Evolutionary conservation across 108 stramenopile species (phyloP), one percentile per base, ranked within the genome.

Genomic region (Seminavis robusta): DNA sequence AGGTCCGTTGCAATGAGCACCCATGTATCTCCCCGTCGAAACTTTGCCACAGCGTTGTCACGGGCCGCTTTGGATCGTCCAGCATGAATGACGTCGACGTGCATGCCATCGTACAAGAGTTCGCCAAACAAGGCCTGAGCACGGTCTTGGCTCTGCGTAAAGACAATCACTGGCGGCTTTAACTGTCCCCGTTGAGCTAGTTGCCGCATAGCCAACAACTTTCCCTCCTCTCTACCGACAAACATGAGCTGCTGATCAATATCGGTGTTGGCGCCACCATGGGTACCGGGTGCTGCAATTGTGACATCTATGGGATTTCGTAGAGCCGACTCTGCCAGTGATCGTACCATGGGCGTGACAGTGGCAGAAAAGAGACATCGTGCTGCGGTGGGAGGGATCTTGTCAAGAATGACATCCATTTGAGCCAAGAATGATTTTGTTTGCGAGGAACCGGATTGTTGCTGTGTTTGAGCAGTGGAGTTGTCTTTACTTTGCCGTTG

Each of bases 1-100:
- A 99, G 67, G 46, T 99, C 99, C 13, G 99, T 99, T 48, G 90
- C 93, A 44, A 99, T 96, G 30, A 99, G 71, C 2, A 99, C 81
- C 98, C 99, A 99, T 0, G 95, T 92, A 16, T 95, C 94, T 7
- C 99, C 99, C 47, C 61, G 80, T 9, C 98, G 83, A 65, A 99
- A 98, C 24, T 85, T 88, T 7, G 79, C 76, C 24, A 99, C 90
- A 23, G 92, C 94, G 4, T 59, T 74, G 33, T 98, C 96, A 6
- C 98, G 74, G n/a, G 95, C 90, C 21, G 78, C 66, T 33, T 59
- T 72, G 10, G 93, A 85, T 26, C 90, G 78, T 45, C 80, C 95
- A 2, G 95, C 90, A 63, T 98, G 96, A 31, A 99, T 94, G 13
- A 92, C 94, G 60, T 96, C 97, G 6, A 95, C 91, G 31, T 84